phyloP scores from a whole-genome alignment of 805 yeast species.

The Barnettozyma populi region DNA sequence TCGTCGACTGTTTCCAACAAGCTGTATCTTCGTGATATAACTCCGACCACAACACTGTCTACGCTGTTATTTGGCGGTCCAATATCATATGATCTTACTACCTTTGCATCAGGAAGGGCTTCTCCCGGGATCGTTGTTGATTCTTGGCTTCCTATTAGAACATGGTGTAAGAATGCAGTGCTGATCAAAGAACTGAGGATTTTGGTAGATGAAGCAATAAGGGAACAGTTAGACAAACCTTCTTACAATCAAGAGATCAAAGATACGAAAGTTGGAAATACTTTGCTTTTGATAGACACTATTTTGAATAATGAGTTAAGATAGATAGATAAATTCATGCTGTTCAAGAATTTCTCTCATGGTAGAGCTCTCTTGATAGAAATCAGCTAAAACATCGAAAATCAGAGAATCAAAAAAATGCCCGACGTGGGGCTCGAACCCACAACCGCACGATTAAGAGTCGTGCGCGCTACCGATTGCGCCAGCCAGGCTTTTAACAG shows the following conservation, averaged over 20 bases:
- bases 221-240: constrained; percentile 52
- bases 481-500: constrained; percentile 27
- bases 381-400: too few species aligned
- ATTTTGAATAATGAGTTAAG: constrained; percentile 15
- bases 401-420: constrained; percentile 9
- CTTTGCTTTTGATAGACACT: constrained; percentile 35
- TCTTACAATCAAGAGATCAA: constrained; percentile 22
- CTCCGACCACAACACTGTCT: constrained; percentile 73
- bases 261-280: constrained; percentile 26
- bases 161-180: constrained; percentile 95
- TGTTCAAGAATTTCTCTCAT: not conserved
- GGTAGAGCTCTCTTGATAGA: not conserved
- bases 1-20: constrained; percentile 60
- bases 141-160: constrained; percentile 82
- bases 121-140: constrained; percentile 85
- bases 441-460: constrained; percentile 32
- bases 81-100: constrained; percentile 49
- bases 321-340: not conserved
- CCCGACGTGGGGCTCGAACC: constrained; percentile 34
- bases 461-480: constrained; percentile 33
- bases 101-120: constrained; percentile 37
- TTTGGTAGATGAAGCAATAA: constrained; percentile 63
- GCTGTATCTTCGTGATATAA: constrained; percentile 64
- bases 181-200: constrained; percentile 64
- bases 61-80: constrained; percentile 79